These are phyloP conservation scores for Coniochaeta sp. DNA, from an alignment of 2,329 filamentous ascomycete genomes.

Conservation along the genomic window DNA sequence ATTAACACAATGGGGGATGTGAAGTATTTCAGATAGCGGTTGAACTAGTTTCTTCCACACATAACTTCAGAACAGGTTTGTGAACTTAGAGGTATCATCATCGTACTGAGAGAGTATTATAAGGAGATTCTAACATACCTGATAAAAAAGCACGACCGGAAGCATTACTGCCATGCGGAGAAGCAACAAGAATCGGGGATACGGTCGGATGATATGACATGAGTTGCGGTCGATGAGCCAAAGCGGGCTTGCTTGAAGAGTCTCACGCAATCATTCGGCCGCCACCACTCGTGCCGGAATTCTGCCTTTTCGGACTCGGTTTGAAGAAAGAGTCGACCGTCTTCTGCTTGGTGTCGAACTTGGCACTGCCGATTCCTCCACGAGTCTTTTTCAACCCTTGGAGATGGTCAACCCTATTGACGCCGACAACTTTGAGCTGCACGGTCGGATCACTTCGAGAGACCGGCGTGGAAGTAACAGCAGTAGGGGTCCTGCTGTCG, in stretches of 20 bases:
- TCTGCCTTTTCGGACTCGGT: conserved; percentile 39
- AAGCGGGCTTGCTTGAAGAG: too few relatives aligned
- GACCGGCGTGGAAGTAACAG: not conserved
- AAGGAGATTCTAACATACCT: conserved; percentile 28
- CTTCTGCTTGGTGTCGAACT: conserved; percentile 68
- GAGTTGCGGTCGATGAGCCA: too few relatives aligned
- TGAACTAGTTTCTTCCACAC: conserved; percentile 70
- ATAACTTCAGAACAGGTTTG: conserved; percentile 75
- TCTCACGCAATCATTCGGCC: not conserved
- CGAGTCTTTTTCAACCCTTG: conserved; percentile 68
- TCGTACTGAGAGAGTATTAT: conserved; percentile 21
- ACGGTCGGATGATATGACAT: too few relatives aligned
- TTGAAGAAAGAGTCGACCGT: conserved; percentile 71
- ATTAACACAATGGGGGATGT: too few relatives aligned
- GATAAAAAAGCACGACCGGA: too few relatives aligned
- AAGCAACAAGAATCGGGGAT: too few relatives aligned
- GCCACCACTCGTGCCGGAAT: conserved; percentile 29
- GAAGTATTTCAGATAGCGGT: conserved; percentile 66
- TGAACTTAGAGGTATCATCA: conserved; percentile 69
- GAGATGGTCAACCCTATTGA: conserved; percentile 70
- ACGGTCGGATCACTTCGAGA: conserved; percentile 7
- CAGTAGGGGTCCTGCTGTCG: not conserved
- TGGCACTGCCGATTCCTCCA: conserved; percentile 73
- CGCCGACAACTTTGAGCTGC: conserved; percentile 40
- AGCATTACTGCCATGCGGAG: too few relatives aligned